Base-by-base conservation (phyloP, 1,284 basidiomycete species). In the Trichosporon sp. region DNA sequence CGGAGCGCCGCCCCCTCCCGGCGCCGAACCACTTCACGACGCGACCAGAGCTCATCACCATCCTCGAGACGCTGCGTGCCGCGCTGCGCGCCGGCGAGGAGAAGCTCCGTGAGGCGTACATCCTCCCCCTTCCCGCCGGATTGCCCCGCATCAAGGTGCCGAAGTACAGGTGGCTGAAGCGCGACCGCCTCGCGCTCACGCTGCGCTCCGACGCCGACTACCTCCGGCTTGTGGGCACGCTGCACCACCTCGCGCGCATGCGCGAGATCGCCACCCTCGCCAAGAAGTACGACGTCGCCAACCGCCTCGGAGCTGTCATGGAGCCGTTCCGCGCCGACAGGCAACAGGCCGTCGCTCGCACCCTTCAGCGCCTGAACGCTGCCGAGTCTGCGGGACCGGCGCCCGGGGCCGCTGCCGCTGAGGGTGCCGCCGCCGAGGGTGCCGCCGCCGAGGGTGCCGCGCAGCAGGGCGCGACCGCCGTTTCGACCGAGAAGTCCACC, bases 11-110 rank as follows among this genome's bases (percentile, higher is more conserved):
- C 3, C 74, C 73, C 65, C 83, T 80, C 69, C 86, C 85, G 1
- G 68, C 75, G 2, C 87, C 91, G 18, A 88, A 89, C 64, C 95
- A 94, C 85, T 97, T 92, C 84, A 93, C 93, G n/a, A 91, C 89
- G n/a, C 89, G 90, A 60, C 86, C 91, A 0, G 85, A 85, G 35
- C 93, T 90, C 84, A 90, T 90, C 79, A 91, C 94, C 82, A 87
- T 89, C 68, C 83, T 95, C 51, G 84, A 86, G 31, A 83, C 86
- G 60, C 87, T 96, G 21, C 89, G 93, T 77, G 85, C 85, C 23
- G 89, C 91, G 51, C 86, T 92, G 21, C 82, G 86, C 34, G 83
- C 86, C 56, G 85, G 89, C 2, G 88, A 89, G 44, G 78, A 83
- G 1, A 86, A 87, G 4, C 87, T 97, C 25, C 88, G 88, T 71